Conservation (phyloP, 768 basidiomycete genomes). For the Podaxis sp. region DNA sequence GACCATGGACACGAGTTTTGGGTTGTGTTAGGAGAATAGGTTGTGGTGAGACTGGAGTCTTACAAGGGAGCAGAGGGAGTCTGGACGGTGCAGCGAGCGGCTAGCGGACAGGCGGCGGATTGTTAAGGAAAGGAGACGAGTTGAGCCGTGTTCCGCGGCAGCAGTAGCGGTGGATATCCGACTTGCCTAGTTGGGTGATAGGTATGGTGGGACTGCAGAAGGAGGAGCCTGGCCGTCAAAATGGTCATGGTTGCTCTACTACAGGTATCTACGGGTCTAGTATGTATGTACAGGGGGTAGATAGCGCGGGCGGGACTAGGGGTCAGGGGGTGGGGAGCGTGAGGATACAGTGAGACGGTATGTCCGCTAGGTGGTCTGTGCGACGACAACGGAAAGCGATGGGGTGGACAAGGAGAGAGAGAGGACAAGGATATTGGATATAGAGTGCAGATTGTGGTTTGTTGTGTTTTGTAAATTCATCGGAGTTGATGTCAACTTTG, state of each 20-base stretch:
- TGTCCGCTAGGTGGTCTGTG: not conserved
- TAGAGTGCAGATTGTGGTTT: not conserved
- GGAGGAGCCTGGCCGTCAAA: not conserved
- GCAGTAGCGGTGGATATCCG: not conserved
- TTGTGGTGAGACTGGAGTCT: no score
- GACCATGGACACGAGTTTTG: not conserved
- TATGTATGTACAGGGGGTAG: not conserved
- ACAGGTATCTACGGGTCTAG: not conserved
- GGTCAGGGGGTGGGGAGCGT: not conserved
- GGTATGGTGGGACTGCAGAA: not conserved
- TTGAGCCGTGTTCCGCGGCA: not conserved
- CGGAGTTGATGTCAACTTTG: constrained; percentile 34
- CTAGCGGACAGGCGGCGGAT: not conserved
- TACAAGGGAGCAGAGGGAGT: not conserved
- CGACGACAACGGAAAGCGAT: not conserved
- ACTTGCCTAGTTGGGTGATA: not conserved
- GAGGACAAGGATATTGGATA: not conserved
- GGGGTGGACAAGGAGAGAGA: constrained; percentile 1
- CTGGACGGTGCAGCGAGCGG: not conserved
- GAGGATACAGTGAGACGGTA: not conserved
- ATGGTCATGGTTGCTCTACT: not conserved
- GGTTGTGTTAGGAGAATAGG: not conserved
- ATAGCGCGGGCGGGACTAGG: not conserved
- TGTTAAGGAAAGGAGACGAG: not conserved
- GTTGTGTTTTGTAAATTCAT: constrained; percentile 12